Evolutionary conservation across 176 grass and related monocot species (phyloP).

Genomic region (Oryza rufipogon): DNA sequence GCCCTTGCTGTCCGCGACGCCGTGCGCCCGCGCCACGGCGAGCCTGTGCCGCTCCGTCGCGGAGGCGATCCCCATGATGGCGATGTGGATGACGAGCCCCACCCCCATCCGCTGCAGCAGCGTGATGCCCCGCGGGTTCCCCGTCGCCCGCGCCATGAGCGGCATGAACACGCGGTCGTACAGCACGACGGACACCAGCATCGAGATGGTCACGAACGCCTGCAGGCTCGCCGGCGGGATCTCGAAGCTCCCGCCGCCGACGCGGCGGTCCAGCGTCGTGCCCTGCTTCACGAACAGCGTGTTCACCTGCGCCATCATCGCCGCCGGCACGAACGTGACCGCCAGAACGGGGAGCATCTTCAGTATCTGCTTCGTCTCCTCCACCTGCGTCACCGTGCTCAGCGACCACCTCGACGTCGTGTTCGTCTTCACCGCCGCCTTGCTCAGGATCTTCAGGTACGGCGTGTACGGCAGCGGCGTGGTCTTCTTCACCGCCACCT

Average conservation of each 20-base stretch:
- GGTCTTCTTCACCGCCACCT: slow-evolving; percentile 27
- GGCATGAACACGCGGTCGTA: slow-evolving; percentile 82
- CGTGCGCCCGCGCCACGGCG: slow-evolving; percentile 56
- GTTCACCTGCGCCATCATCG: slow-evolving; percentile 74
- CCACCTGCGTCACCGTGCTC: slow-evolving; percentile 87
- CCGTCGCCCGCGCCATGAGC: slow-evolving; percentile 56
- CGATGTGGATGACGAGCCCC: slow-evolving; percentile 75
- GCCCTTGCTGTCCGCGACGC: slow-evolving; percentile 52
- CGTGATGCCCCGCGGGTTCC: slow-evolving; percentile 80
- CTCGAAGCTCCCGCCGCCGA: slow-evolving; percentile 54
- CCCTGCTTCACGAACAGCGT: slow-evolving; percentile 98
- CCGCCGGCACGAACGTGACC: slow-evolving; percentile 73
- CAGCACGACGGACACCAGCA: slow-evolving; percentile 72
- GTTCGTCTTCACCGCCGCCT: slow-evolving; percentile 66
- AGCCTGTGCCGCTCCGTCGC: slow-evolving; percentile 63
- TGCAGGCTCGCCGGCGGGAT: slow-evolving; percentile 81
- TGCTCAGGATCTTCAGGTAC: slow-evolving; percentile 49
- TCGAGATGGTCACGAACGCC: slow-evolving; percentile 80
- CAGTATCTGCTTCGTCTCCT: slow-evolving; percentile 90
- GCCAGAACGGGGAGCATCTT: slow-evolving; percentile 80
- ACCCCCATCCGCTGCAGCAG: slow-evolving; percentile 82
- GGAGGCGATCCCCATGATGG: slow-evolving; percentile 83
- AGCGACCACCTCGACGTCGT: slow-evolving; percentile 59
- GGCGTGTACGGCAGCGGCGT: slow-evolving; percentile 53
- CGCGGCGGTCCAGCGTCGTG: slow-evolving; percentile 70